Conservation (phyloP, 306 rosid species). For the Canavalia gladiata region DNA sequence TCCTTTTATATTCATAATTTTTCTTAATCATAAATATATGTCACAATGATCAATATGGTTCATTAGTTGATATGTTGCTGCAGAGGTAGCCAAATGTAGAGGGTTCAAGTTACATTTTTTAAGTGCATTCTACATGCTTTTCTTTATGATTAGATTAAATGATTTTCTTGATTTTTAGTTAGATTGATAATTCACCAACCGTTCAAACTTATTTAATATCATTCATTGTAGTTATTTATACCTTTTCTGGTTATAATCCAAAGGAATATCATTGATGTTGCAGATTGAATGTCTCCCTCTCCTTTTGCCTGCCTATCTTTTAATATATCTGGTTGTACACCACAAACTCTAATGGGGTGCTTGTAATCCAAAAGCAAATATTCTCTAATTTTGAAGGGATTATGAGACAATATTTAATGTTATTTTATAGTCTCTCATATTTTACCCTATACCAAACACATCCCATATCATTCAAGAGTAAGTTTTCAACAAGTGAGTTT, state of each 20-base stretch:
- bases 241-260: background rate
- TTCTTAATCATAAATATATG: too few relatives aligned
- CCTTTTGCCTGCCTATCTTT: background rate
- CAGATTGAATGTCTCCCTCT: background rate
- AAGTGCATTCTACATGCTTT: background rate
- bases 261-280: background rate
- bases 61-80: too few relatives aligned
- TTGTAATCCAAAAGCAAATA: background rate
- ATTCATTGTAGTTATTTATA: background rate
- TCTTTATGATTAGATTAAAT: background rate
- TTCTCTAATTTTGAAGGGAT: background rate
- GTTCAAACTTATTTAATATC: background rate
- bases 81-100: too few relatives aligned
- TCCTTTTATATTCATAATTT: too few relatives aligned
- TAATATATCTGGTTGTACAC: background rate
- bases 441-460: conserved; percentile 1
- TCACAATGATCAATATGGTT: too few relatives aligned
- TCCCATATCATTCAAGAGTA: background rate
- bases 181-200: conserved; percentile 6
- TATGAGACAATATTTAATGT: background rate
- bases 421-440: conserved; percentile 3
- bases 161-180: background rate
- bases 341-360: background rate
- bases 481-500: background rate
- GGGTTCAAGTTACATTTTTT: too few relatives aligned